Evolutionary conservation across 2,329 filamentous ascomycete genomes (phyloP).

Genomic region (Neurospora crassa): DNA sequence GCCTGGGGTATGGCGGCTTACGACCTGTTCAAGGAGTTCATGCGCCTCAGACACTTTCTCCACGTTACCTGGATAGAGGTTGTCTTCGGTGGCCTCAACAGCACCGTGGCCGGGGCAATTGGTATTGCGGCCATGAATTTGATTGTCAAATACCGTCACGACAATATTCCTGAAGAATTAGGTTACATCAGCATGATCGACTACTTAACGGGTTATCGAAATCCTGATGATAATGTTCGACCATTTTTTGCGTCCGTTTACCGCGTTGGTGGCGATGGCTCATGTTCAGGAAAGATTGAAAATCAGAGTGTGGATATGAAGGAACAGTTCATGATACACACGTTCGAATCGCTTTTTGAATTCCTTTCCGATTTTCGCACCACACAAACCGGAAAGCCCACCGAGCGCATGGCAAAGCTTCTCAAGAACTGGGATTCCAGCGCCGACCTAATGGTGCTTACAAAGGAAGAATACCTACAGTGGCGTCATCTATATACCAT

Average conservation of each 20-base stretch:
- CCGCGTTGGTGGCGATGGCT: not conserved
- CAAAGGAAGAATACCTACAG: not conserved
- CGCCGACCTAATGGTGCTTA: not conserved
- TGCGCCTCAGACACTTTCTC: not conserved
- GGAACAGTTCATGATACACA: not conserved
- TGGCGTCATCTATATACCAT: not conserved
- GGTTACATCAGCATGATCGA: not conserved
- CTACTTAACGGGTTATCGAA: not conserved
- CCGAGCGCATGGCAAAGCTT: not conserved
- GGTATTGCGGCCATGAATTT: not conserved
- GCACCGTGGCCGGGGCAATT: not conserved
- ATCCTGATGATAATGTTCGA: not conserved
- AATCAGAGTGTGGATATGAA: not conserved
- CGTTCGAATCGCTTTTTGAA: not conserved
- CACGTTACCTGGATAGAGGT: not conserved
- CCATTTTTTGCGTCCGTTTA: not conserved
- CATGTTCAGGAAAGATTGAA: not conserved
- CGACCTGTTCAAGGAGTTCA: not conserved
- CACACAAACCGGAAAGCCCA: not conserved
- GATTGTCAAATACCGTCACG: not conserved
- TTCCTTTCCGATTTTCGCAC: not conserved
- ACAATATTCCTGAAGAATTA: not conserved
- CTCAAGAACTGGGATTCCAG: not conserved
- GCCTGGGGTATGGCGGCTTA: not conserved
- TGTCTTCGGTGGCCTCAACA: not conserved